Percentiles rank a stretch among this genome's conserved stretches.
phyloP scores from a whole-genome alignment of 495 filamentous ascomycete genomes.

The Neurospora pannonica region DNA sequence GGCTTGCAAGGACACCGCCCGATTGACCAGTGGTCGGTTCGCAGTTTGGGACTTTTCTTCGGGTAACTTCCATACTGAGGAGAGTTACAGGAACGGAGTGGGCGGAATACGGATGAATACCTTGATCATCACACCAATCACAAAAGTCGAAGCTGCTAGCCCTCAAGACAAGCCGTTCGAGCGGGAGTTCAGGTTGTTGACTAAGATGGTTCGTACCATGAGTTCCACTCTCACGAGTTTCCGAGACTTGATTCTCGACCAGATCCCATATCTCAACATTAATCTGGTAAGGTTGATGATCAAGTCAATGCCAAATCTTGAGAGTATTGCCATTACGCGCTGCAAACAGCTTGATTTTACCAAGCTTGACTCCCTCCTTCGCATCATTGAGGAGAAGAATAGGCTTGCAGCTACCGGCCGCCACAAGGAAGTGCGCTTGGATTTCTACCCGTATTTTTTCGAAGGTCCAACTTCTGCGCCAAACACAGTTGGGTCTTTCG shows the following conservation, averaged over 20 bases:
- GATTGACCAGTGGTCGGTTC: background rate
- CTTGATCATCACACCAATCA: constrained; percentile 4
- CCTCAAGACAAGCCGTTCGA: constrained; percentile 2
- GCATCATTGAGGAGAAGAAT: background rate
- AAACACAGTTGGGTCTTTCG: constrained; percentile 9
- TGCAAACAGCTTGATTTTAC: constrained; percentile 18
- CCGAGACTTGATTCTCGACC: constrained; percentile 10
- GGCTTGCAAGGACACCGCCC: constrained; percentile 2
- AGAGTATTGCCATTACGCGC: constrained; percentile 11
- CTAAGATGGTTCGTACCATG: constrained; percentile 1
- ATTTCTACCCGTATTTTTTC: constrained; percentile 18
- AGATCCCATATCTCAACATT: constrained; percentile 11
- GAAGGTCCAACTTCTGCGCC: constrained; percentile 4
- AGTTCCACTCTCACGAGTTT: constrained; percentile 3
- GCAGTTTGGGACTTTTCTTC: constrained; percentile 7
- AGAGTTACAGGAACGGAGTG: background rate
- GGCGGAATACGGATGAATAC: constrained; percentile 4
- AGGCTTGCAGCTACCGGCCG: background rate
- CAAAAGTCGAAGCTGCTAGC: background rate
- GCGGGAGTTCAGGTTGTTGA: constrained; percentile 1
- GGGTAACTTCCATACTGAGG: background rate
- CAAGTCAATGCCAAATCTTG: constrained; percentile 15
- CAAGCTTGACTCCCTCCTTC: constrained; percentile 10
- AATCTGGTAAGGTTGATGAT: constrained; percentile 11
- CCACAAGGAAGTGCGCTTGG: constrained; percentile 6